Evolutionary conservation across 257 asterid species (phyloP), one percentile per base, ranked within the genome.

Genomic region (Cordia subcordata): DNA sequence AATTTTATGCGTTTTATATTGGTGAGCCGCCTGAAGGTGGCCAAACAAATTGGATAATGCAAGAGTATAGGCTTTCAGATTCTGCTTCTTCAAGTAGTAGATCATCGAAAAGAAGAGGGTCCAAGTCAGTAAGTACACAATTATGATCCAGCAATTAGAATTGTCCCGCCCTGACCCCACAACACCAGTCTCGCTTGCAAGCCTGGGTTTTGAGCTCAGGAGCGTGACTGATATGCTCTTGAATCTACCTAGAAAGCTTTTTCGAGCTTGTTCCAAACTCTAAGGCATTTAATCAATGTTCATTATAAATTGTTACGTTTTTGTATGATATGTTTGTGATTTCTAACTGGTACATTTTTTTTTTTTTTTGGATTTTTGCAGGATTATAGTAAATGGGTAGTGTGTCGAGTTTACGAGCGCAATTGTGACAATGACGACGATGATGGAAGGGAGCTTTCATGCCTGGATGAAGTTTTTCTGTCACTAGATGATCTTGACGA

Each of bases 381-480:
- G 97, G 97, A 88, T 65, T 74, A 69, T 58, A 77, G 91, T 64
- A 83, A 78, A 78, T 92, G 99, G 99, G 99, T 88, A 1, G 58
- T 92, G 14, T 88, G 99, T 66, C 81, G 96, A 60, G 97, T 92
- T 70, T 81, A 81, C 56, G 96, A 92, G 65, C 63, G 62, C 19
- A 75, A 67, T 55, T 52, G 63, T 65, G 81, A 72, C 35, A 65
- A 69, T 46, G 78, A 71, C 16, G 84, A 69, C 42, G 94, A 82
- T 5, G 90, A 75, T 51, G 86, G 89, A 22, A 61, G 83, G 12
- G 94, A 84, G 75, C 98, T 91, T 35, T 91, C 98, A n/a, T 85
- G 96, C 77, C 66, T 91, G 85, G 96, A 87, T 75, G 96, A 91
- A 85, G 96, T 91, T 63, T 91, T 83, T 69, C 70, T 91, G 60